Conservation (phyloP, 495 filamentous ascomycete species). For the Echria macrotheca region DNA sequence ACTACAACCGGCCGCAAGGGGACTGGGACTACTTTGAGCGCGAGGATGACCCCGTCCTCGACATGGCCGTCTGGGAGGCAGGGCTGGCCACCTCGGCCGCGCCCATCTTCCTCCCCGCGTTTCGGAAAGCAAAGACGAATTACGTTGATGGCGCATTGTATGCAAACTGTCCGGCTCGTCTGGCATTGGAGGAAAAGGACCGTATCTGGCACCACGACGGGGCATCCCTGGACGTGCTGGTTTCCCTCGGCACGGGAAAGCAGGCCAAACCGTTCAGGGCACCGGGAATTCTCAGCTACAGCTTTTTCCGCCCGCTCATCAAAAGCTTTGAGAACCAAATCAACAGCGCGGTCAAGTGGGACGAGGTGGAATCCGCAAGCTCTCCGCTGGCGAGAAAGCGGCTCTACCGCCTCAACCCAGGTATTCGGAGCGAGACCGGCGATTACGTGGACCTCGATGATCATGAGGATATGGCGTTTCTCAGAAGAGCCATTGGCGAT, state of each 20-base stretch:
- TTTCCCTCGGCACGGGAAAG: slow-evolving; percentile 1
- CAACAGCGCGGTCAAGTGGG: slow-evolving; percentile 1
- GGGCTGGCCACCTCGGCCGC: slow-evolving; percentile 6
- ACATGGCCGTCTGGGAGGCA: slow-evolving; percentile 7
- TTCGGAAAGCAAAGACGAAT: not conserved
- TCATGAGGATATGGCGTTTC: not conserved
- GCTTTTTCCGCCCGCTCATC: not conserved
- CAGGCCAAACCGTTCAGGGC: not conserved
- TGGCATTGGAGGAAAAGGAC: slow-evolving; percentile 5
- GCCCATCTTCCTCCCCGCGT: slow-evolving; percentile 5
- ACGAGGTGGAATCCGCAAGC: not conserved
- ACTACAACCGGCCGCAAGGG: slow-evolving; percentile 8
- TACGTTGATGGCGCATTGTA: slow-evolving; percentile 6
- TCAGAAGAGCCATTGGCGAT: not conserved
- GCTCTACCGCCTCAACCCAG: slow-evolving; percentile 1
- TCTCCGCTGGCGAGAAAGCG: not conserved
- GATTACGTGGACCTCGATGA: slow-evolving; percentile 4
- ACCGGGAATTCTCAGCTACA: not conserved
- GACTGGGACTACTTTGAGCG: slow-evolving; percentile 2
- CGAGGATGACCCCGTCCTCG: not conserved
- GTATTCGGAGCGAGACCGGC: not conserved
- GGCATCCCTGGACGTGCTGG: not conserved
- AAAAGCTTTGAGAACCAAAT: not conserved
- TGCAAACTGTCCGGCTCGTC: slow-evolving; percentile 3
- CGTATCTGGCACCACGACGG: slow-evolving; percentile 3